Conservation (phyloP, 176 grass and related monocot species). For the Poa annua region DNA sequence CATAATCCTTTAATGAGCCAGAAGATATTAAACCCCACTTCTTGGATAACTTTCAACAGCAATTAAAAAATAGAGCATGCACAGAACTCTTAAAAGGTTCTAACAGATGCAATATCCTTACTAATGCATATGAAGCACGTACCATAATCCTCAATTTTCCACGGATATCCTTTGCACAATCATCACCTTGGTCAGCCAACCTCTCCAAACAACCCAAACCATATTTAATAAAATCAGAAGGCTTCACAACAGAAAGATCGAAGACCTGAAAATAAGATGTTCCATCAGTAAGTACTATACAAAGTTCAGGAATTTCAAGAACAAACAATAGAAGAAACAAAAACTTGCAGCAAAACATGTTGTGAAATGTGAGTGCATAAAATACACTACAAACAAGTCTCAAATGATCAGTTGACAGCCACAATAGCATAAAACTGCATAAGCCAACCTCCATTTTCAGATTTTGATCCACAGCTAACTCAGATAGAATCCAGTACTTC, state of each 20-base stretch:
- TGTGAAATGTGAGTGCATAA: background rate
- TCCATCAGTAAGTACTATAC: constrained; percentile 3
- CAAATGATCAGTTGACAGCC: background rate
- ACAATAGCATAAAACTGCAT: constrained; percentile 8
- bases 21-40: background rate
- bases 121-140: constrained; percentile 39
- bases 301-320: background rate
- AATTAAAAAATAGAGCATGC: background rate
- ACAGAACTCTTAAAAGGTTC: constrained; percentile 24
- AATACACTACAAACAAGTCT: background rate
- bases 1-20: background rate
- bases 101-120: constrained; percentile 15
- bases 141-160: constrained; percentile 91
- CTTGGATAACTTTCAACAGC: background rate
- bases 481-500: constrained; percentile 15
- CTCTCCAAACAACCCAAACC: constrained; percentile 90
- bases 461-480: constrained; percentile 7
- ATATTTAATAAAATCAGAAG: constrained; percentile 85
- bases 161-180: constrained; percentile 63
- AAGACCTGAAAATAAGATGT: constrained; percentile 67
- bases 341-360: background rate
- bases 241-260: constrained; percentile 80
- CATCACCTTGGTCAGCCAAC: constrained; percentile 82
- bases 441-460: constrained; percentile 16
- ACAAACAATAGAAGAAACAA: constrained; percentile 21